Base-by-base conservation (phyloP, 2,329 filamentous ascomycete genomes). In the Verticillium isaacii region DNA sequence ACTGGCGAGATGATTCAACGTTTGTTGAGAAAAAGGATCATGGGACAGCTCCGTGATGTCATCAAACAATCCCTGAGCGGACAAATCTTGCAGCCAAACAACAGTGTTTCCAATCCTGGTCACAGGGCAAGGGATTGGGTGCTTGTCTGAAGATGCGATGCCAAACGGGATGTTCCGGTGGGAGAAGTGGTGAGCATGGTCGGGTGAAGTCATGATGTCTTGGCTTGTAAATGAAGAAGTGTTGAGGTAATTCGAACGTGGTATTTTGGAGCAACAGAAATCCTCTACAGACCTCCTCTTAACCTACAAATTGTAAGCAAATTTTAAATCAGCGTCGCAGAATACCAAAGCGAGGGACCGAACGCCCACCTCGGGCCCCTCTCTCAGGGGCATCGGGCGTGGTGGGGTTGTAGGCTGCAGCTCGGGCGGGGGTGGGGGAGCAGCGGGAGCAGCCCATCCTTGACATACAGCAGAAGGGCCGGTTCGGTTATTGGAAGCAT, bases 111-210 rank as follows among this genome's bases (percentile, higher is more conserved):
- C 71, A 12, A 85, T 70, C 45, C 84, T 77, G 0, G 84, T 86
- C 1, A 75, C 84, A 55, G 77, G 78, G 62, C 80, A 76, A 36
- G 76, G 79, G 3, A 63, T 63, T 0, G 69, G 60, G 60, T 80
- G 76, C 0, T 63, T 63, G 8, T 63, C 54, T 0, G 75, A 78
- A 0, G 79, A 83, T 29, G 78, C 81, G 14, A 85, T 76, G 11
- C 82, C 82, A 58, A 82, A 85, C 0, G 83, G 82, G 45, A 85
- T 79, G 62, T 85, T 85, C 23, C 74, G 69, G 50, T 82, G 68
- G 0, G 81, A 83, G 66, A 85, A 85, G 64, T 82, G 79, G n/a
- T 72, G 82, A 62, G 85, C 85, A 41, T 45, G 45, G 8, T 34
- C 36, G 4, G 19, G 29, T 37, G 56, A 45, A 39, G 36, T n/a